These are phyloP conservation scores for Clavariopsis aquatica DNA, from an alignment of 495 filamentous ascomycete species.

Conservation along the genomic window DNA sequence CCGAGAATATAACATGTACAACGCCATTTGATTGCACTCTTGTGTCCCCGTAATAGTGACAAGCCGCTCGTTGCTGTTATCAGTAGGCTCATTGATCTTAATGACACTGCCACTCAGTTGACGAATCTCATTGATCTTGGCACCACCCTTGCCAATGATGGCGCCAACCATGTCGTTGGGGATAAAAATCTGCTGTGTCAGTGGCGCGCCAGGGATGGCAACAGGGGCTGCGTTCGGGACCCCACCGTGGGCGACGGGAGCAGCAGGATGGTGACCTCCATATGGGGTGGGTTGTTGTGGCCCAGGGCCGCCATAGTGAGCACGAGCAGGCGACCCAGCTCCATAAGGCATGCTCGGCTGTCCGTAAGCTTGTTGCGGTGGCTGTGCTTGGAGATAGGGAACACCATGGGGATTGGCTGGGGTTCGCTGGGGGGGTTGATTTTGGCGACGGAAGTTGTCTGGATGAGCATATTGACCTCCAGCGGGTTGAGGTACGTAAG, in stretches of 20 bases:
- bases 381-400: conserved; percentile 68
- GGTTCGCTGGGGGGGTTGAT: conserved; percentile 64
- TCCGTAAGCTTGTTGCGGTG: conserved; percentile 49
- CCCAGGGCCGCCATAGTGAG: conserved; percentile 67
- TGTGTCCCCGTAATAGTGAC: conserved; percentile 97
- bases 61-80: conserved; percentile 96
- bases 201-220: conserved; percentile 55
- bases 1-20: conserved; percentile 97
- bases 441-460: conserved; percentile 76
- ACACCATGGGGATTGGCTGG: conserved; percentile 45
- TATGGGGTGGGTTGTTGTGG: conserved; percentile 73
- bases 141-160: conserved; percentile 97
- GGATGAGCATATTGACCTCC: conserved; percentile 89
- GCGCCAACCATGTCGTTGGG: conserved; percentile 99
- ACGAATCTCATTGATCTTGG: conserved; percentile 99
- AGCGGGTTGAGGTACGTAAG: conserved; percentile 89
- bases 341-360: conserved; percentile 73
- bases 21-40: conserved; percentile 97
- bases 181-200: conserved; percentile 98
- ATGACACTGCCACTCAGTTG: conserved; percentile 97
- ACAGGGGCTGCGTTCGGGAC: conserved; percentile 67
- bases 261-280: conserved; percentile 58
- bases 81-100: conserved; percentile 99
- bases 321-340: conserved; percentile 64
- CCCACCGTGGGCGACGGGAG: conserved; percentile 50